Conservation (phyloP, 352 stramenopile species). For the Sclerospora graminicola region DNA sequence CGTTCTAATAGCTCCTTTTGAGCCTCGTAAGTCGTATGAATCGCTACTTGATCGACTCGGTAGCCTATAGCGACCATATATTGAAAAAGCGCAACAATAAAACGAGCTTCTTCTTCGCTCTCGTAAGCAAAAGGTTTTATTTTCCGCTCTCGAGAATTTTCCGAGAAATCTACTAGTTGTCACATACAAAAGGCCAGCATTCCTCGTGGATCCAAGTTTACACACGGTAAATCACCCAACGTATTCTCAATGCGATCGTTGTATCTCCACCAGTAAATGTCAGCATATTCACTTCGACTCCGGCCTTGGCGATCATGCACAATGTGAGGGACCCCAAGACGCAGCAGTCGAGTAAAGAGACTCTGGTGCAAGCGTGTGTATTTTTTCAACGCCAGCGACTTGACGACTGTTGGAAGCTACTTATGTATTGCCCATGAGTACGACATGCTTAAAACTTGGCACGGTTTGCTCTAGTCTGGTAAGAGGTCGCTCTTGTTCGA, state of each 20-base stretch:
- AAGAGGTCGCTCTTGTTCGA: constrained; percentile 5
- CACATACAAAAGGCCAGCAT: constrained; percentile 83
- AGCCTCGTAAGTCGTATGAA: constrained; percentile 93
- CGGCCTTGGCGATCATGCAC: constrained; percentile 88
- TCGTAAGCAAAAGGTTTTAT: constrained; percentile 86
- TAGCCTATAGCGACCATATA: constrained; percentile 93
- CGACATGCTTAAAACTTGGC: constrained; percentile 87
- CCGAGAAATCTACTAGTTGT: constrained; percentile 84
- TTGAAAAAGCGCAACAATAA: constrained; percentile 87
- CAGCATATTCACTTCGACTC: constrained; percentile 74
- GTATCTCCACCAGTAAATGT: constrained; percentile 86
- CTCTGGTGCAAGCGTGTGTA: constrained; percentile 92
- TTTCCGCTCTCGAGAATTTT: constrained; percentile 45
- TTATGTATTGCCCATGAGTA: constrained; percentile 92
- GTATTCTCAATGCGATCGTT: constrained; percentile 7
- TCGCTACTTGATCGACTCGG: constrained; percentile 81
- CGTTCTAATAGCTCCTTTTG: constrained; percentile 91
- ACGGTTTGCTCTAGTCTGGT: not conserved
- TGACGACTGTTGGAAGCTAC: constrained; percentile 88
- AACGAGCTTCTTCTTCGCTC: constrained; percentile 93
- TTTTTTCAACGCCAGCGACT: constrained; percentile 78
- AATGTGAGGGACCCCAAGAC: constrained; percentile 87
- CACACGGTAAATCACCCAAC: constrained; percentile 20
- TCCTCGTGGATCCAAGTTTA: constrained; percentile 33
- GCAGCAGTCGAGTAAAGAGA: constrained; percentile 91